Conservation (phyloP, 2,329 filamentous ascomycete genomes). For the Microascus cirrosus region DNA sequence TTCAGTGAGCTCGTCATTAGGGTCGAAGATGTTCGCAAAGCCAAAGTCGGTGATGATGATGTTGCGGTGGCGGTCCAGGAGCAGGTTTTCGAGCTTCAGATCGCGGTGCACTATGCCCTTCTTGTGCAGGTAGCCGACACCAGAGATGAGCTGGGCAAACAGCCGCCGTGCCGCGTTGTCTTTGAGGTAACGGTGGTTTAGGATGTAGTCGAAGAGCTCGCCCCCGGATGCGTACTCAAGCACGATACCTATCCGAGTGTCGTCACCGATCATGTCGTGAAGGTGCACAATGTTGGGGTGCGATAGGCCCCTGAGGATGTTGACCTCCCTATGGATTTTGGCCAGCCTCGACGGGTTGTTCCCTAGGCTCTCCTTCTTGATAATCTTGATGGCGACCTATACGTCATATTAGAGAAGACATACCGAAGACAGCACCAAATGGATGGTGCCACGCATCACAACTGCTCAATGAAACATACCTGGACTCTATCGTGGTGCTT, state of each 20-base stretch:
- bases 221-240: slow-evolving; percentile 96
- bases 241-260: slow-evolving; percentile 94
- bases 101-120: slow-evolving; percentile 98
- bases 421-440: neutral
- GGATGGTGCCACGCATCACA: neutral
- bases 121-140: slow-evolving; percentile 94
- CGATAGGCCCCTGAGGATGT: slow-evolving; percentile 75
- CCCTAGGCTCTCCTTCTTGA: slow-evolving; percentile 82
- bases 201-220: slow-evolving; percentile 95
- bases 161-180: slow-evolving; percentile 81
- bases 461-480: slow-evolving; percentile 26
- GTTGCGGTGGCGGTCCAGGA: slow-evolving; percentile 92
- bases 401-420: neutral
- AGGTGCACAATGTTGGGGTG: slow-evolving; percentile 95
- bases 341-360: slow-evolving; percentile 79
- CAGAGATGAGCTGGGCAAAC: slow-evolving; percentile 91
- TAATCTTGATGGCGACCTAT: slow-evolving; percentile 93
- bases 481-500: slow-evolving; percentile 88
- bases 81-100: slow-evolving; percentile 88
- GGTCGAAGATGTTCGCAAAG: slow-evolving; percentile 95
- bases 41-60: slow-evolving; percentile 99
- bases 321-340: slow-evolving; percentile 96
- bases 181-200: slow-evolving; percentile 93
- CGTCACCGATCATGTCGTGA: slow-evolving; percentile 97
- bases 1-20: slow-evolving; percentile 74